Evolutionary conservation across 495 filamentous ascomycete genomes (phyloP).

Genomic region (Penicillium manginii): DNA sequence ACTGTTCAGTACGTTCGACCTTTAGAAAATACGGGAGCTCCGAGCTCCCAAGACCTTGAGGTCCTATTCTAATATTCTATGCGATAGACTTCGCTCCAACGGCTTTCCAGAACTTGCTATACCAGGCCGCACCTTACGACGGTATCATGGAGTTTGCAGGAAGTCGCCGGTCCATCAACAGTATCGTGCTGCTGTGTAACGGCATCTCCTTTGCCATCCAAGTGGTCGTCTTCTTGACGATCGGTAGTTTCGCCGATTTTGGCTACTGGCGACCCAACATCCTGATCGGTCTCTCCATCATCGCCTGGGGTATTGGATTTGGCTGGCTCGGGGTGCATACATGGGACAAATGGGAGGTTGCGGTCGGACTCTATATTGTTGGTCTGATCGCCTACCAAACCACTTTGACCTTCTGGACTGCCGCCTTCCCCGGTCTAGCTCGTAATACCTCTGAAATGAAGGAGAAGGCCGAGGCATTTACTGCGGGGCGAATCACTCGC

Average conservation of each 20-base stretch:
- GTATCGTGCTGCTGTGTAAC: constrained; percentile 63
- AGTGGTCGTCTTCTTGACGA: constrained; percentile 59
- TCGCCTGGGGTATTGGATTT: constrained; percentile 64
- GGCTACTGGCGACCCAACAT: constrained; percentile 66
- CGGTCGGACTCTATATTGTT: constrained; percentile 62
- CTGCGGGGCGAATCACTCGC: constrained; percentile 54
- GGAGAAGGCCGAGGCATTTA: constrained; percentile 55
- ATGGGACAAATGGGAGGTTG: constrained; percentile 57
- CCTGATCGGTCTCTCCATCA: constrained; percentile 58
- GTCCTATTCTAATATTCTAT: background rate
- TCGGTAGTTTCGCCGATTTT: constrained; percentile 63
- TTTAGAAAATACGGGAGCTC: too few relatives aligned
- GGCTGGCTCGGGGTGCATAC: constrained; percentile 66
- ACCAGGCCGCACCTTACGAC: constrained; percentile 56
- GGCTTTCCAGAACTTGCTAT: constrained; percentile 65
- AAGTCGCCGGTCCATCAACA: constrained; percentile 56
- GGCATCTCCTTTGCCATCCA: constrained; percentile 69
- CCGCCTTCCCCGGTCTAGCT: constrained; percentile 65
- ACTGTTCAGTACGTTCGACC: constrained; percentile 55
- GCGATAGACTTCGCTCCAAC: constrained; percentile 63
- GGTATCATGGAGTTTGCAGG: constrained; percentile 56
- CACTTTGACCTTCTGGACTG: constrained; percentile 69
- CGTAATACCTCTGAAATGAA: constrained; percentile 60
- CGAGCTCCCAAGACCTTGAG: too few relatives aligned
- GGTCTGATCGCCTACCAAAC: constrained; percentile 69